Base-by-base conservation (phyloP, 352 stramenopile species). In the Elongisporangium prolatum region DNA sequence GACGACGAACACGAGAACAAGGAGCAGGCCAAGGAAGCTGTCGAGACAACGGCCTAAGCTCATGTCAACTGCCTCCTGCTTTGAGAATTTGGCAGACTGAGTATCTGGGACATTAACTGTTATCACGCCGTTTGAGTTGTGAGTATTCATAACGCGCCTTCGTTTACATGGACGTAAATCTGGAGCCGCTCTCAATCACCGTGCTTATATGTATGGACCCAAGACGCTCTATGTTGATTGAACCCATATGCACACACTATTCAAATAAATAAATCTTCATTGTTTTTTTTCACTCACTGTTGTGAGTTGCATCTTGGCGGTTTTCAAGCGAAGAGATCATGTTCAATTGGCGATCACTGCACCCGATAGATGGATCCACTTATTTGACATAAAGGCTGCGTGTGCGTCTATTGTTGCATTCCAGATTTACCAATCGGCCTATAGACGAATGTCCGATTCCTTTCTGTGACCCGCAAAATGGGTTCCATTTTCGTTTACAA, bases 1-100 rank as follows among this genome's bases (percentile, higher is more conserved):
- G 53, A 44, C 22, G 56, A 57, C 38, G 54, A 60, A 4, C 57
- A 60, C n/a, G 54, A 25, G 3, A 59, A 54, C 2, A 40, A 62
- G 24, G 49, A 59, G 20, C 50, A 52, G 22, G 56, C 52, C n/a
- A 61, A 40, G 2, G 59, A 50, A 40, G 57, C 54, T 25, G 38
- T 58, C 17, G 56, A 57, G 34, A 54, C n/a, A n/a, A n/a, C n/a
- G n/a, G n/a, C 44, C 28, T 34, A 20, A 38, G 18, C 16, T 50
- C 28, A 40, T 40, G 28, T 2, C 28, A 8, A 40, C 28, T 40
- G 28, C 28, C 14, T 40, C 28, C 28, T 40, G 28, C 28, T 40
- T 8, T 13, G 9, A n/a, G n/a, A n/a, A n/a, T n/a, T 34, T 34
- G 9, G 8, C 9, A 13, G 28, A 9, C 9, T 14, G 28, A 40